These are phyloP conservation scores for Aaosphaeria arxii DNA, from an alignment of 2,329 filamentous ascomycete species.

Conservation along the genomic window DNA sequence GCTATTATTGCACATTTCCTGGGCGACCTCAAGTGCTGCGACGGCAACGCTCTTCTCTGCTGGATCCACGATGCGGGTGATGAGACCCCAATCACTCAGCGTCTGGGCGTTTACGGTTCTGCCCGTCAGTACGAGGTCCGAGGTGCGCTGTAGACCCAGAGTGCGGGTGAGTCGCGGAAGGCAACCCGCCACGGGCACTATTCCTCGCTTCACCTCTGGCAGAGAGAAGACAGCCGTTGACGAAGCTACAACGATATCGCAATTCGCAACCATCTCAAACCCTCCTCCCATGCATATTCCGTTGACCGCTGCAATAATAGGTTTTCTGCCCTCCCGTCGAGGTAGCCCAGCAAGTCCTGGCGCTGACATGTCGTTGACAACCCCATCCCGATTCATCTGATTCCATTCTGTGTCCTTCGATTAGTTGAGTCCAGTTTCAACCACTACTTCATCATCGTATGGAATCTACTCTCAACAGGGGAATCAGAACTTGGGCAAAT, in stretches of 20 bases:
- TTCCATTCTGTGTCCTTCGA: slow-evolving; percentile 6
- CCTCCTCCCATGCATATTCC: slow-evolving; percentile 36
- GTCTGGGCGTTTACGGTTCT: slow-evolving; percentile 15
- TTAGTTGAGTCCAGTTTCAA: too few species aligned
- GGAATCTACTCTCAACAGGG: slow-evolving; percentile 18
- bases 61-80: slow-evolving; percentile 17
- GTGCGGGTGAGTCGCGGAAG: slow-evolving; percentile 23
- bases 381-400: slow-evolving; percentile 8
- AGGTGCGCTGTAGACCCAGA: slow-evolving; percentile 22
- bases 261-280: slow-evolving; percentile 22
- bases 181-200: slow-evolving; percentile 19
- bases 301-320: slow-evolving; percentile 56
- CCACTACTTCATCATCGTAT: too few species aligned
- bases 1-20: slow-evolving; percentile 18
- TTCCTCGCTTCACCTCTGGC: slow-evolving; percentile 25
- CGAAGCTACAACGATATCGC: slow-evolving; percentile 23
- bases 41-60: slow-evolving; percentile 10
- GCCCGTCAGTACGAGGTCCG: slow-evolving; percentile 23
- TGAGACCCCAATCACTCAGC: slow-evolving; percentile 20
- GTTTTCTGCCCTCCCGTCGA: slow-evolving; percentile 54
- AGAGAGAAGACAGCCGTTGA: slow-evolving; percentile 19
- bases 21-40: slow-evolving; percentile 16
- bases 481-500: too few species aligned
- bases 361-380: slow-evolving; percentile 26
- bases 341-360: slow-evolving; percentile 50